phyloP scores from a whole-genome alignment of 2,329 filamentous ascomycete species.

The Colletotrichum higginsianum region DNA sequence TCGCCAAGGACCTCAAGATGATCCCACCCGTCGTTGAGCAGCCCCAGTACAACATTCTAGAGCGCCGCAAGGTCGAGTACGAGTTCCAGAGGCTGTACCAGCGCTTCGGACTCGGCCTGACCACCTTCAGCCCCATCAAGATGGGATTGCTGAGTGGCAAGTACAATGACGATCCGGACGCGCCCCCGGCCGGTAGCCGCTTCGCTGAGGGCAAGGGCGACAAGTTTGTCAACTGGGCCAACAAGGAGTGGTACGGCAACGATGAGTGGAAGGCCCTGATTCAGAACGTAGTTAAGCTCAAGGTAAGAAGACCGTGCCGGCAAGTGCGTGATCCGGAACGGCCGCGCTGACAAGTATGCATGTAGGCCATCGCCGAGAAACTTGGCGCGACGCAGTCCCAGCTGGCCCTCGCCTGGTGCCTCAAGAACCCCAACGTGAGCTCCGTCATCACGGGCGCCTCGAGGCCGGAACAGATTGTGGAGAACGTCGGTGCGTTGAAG shows the following conservation, averaged over 20 bases:
- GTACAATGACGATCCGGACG: slow-evolving; percentile 70
- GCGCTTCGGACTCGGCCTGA: slow-evolving; percentile 71
- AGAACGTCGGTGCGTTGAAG: slow-evolving; percentile 64
- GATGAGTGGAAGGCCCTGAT: slow-evolving; percentile 69
- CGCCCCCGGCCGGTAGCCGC: slow-evolving; percentile 69
- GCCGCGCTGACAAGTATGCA: slow-evolving; percentile 17
- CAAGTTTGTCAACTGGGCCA: slow-evolving; percentile 68
- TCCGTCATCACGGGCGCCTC: slow-evolving; percentile 69
- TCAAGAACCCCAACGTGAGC: slow-evolving; percentile 69
- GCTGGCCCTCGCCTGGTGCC: slow-evolving; percentile 67
- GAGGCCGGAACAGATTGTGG: slow-evolving; percentile 65
- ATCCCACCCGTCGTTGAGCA: slow-evolving; percentile 78
- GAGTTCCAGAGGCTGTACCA: slow-evolving; percentile 75
- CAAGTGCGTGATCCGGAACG: slow-evolving; percentile 14
- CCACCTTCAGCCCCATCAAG: slow-evolving; percentile 72
- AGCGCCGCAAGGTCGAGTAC: slow-evolving; percentile 73
- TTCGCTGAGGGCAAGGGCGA: slow-evolving; percentile 69
- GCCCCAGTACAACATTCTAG: slow-evolving; percentile 77
- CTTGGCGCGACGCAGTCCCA: slow-evolving; percentile 68
- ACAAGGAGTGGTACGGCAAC: slow-evolving; percentile 67
- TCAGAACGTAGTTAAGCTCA: slow-evolving; percentile 60
- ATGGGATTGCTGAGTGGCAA: slow-evolving; percentile 75
- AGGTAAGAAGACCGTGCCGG: slow-evolving; percentile 44
- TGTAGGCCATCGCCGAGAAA: slow-evolving; percentile 68
- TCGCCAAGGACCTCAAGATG: slow-evolving; percentile 71